Conservation (phyloP, 2,329 filamentous ascomycete species). For the Xylariaceae sp. region DNA sequence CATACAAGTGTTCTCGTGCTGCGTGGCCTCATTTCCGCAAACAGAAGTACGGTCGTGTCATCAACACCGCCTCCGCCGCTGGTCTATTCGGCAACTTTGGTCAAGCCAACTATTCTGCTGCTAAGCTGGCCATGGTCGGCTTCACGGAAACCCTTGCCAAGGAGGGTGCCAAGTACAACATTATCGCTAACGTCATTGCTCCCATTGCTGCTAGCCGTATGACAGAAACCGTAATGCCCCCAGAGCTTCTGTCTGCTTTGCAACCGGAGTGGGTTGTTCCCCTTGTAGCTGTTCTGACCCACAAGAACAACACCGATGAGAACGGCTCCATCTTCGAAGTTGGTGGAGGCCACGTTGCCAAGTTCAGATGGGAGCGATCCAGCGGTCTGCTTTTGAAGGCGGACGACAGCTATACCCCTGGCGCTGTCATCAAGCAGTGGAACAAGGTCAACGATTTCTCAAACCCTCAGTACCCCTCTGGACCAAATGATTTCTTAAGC, state of each 20-base stretch:
- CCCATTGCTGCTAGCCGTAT: constrained; percentile 93
- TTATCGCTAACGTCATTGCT: constrained; percentile 89
- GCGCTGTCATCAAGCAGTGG: constrained; percentile 87
- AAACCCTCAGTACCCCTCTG: constrained; percentile 74
- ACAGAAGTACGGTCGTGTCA: constrained; percentile 95
- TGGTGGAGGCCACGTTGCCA: constrained; percentile 87
- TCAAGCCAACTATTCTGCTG: constrained; percentile 95
- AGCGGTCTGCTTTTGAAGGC: constrained; percentile 85
- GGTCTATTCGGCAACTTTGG: constrained; percentile 95
- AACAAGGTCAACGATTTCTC: constrained; percentile 82
- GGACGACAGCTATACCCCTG: constrained; percentile 82
- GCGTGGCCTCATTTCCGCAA: constrained; percentile 98
- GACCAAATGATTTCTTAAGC: constrained; percentile 81
- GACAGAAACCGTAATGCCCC: constrained; percentile 93
- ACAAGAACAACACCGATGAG: constrained; percentile 78
- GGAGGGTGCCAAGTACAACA: constrained; percentile 98
- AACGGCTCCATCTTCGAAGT: constrained; percentile 90
- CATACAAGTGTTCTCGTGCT: constrained; percentile 91
- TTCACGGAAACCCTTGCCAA: constrained; percentile 98
- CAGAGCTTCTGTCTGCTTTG: constrained; percentile 79
- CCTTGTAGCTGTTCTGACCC: constrained; percentile 80
- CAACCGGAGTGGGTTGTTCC: constrained; percentile 96
- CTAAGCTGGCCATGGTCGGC: constrained; percentile 91
- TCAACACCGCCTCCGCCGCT: constrained; percentile 95
- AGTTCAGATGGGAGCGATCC: constrained; percentile 92